Base-by-base conservation (phyloP, 768 basidiomycete genomes). In the Pleurotus pulmonarius region DNA sequence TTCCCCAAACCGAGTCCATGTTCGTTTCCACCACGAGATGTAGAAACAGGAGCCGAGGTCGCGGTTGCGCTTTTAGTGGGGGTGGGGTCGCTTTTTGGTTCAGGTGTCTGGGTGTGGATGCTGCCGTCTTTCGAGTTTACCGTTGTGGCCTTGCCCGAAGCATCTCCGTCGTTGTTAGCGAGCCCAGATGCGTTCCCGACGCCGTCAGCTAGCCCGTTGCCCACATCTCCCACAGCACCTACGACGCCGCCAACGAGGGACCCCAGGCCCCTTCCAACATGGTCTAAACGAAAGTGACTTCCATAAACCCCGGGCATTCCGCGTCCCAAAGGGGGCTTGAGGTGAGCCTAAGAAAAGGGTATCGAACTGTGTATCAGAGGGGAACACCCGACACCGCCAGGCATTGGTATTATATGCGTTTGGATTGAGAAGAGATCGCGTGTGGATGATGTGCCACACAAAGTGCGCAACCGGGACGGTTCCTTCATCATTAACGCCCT, bases 201-300 rank as follows among this genome's bases (percentile, higher is more conserved):
- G 40, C 56, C 39, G 22, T 41, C 51, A 53, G 39, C 51, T 39
- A 22, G 61, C 61, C 29, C 59, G 59, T 45, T 60, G 51, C 46
- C 24, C 18, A 2, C 57, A 58, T 13, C 63, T 48, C 22, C 46
- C 56, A 6, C 71, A 73, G 26, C 69, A 73, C 44, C 68, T 76
- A 2, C 81, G 86, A 44, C 68, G 87, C 41, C 77, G 76, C 51
- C 69, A 90, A 54, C 83, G 82, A 53, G 51, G 51, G 51, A 53
- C 51, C 39, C 51, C 51, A 53, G 39, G 51, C 39, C 51, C 51
- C 51, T 53, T n/a, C 15, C 9, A n/a, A 53, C n/a, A 37, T 39
- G 39, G 9, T 53, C 22, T 22, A 41, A 53, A 53, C 39, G 51
- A 53, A 15, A 37, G 51, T 53, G 51, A 12, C 24, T 53, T n/a